Evolutionary conservation across 306 rosid species (phyloP).

Genomic region (Prunus dulcis): DNA sequence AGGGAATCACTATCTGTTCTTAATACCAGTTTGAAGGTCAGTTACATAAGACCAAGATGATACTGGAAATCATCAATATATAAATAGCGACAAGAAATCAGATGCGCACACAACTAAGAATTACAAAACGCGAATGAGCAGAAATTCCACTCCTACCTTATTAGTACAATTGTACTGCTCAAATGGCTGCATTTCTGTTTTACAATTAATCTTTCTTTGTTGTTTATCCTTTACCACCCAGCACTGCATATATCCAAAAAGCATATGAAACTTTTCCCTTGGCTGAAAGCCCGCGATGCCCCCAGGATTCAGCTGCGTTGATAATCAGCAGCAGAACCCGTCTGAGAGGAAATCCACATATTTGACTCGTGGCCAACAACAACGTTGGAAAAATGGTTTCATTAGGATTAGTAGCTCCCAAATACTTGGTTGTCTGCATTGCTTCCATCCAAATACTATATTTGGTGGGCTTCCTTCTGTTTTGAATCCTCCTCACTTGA

Average conservation of each 20-base stretch:
- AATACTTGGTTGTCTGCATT: neutral
- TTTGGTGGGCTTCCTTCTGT: slow-evolving; percentile 54
- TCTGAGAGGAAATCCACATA: neutral
- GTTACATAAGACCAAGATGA: neutral
- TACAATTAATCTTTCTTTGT: slow-evolving; percentile 4
- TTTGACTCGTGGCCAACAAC: neutral
- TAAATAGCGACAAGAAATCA: neutral
- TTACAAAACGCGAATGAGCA: neutral
- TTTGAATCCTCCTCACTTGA: slow-evolving; percentile 43
- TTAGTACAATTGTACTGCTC: slow-evolving; percentile 11
- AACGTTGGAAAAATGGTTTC: slow-evolving; percentile 1
- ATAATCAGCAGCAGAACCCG: neutral
- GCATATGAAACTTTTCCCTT: neutral
- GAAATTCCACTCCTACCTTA: neutral
- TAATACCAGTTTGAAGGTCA: too few species aligned
- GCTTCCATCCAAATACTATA: slow-evolving; percentile 32
- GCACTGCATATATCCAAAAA: slow-evolving; percentile 15
- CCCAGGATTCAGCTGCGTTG: neutral
- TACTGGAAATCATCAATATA: neutral
- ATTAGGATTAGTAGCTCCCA: slow-evolving; percentile 2
- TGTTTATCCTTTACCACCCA: slow-evolving; percentile 13
- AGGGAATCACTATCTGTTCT: too few species aligned
- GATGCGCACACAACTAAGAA: neutral
- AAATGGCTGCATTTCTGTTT: neutral
- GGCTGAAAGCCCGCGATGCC: neutral